Percentiles rank a stretch among this genome's conserved stretches.
Conservation (phyloP, 2,329 filamentous ascomycete species). For the Dothistroma pini region DNA sequence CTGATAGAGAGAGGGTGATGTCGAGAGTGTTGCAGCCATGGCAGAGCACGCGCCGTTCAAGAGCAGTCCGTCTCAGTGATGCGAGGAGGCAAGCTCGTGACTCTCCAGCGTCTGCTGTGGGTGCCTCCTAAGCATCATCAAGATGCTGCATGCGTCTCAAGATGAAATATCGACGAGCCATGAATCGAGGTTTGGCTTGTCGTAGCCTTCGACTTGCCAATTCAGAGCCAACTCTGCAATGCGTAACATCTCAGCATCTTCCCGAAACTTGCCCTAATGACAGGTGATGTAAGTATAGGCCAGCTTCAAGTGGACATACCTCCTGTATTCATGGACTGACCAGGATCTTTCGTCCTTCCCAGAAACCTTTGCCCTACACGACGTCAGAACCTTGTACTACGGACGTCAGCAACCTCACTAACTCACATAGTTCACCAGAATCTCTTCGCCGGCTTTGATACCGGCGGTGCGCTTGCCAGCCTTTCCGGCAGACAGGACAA, state of each 20-base stretch:
- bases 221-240: slow-evolving; percentile 28
- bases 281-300: neutral
- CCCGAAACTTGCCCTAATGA: slow-evolving; percentile 12
- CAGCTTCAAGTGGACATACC: neutral
- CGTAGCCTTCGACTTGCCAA: neutral
- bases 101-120: no score
- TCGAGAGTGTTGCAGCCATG: neutral
- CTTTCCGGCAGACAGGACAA: slow-evolving; percentile 48
- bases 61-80: no score
- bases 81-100: no score
- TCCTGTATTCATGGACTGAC: slow-evolving; percentile 5
- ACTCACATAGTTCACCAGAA: slow-evolving; percentile 49
- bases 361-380: slow-evolving; percentile 37
- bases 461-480: slow-evolving; percentile 46
- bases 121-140: no score
- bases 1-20: neutral
- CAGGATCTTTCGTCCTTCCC: slow-evolving; percentile 25
- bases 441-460: slow-evolving; percentile 48
- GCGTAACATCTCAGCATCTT: slow-evolving; percentile 29
- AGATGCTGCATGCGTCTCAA: neutral
- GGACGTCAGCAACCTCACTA: neutral
- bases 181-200: neutral
- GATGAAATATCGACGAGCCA: neutral
- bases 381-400: neutral
- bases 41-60: neutral